Evolutionary conservation across 2,329 filamentous ascomycete species (phyloP), one percentile per base, ranked within the genome.

Genomic region (Aspergillus clavatus): DNA sequence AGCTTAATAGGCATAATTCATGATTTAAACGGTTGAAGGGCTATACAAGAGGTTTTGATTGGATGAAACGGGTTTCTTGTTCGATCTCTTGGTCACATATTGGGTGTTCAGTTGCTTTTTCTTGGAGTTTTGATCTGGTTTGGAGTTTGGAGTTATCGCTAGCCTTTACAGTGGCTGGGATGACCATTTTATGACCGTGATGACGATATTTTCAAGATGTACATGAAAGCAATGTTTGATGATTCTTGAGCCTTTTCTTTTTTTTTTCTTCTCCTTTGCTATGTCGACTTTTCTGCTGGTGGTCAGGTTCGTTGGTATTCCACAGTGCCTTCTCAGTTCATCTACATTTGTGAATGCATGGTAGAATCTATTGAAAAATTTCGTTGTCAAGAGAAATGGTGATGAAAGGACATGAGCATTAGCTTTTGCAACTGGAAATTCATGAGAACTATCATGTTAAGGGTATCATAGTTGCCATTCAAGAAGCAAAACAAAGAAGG

Each of bases 121-220:
- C 45, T 41, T 55, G 60, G 60, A 58, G 55, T 65, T 61, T 60
- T 54, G 54, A 48, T 50, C 21, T 37, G 29, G 40, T 45, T 47
- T 49, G 48, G 47, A 51, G 57, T 43, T 47, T 38, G 52, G 56
- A 51, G 51, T 58, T 51, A 45, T 51, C 58, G 50, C 54, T 57
- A 43, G 50, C 54, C 55, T 58, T 50, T 42, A 46, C 53, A 54
- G 53, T 54, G 51, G 55, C 52, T 55, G 42, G 52, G 48, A 65
- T 58, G 60, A 61, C 55, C 52, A 59, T 59, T 54, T 59, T 52
- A 67, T 53, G 63, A 67, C 58, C 52, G 65, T 65, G 58, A 66
- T 60, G 61, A 68, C 54, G 57, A 65, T 40, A 55, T 52, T 48
- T 61, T 58, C 58, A 66, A 60, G 62, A 67, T 65, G 63, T 67